Conservation (phyloP, 441 rosid genomes). For the Corymbia calophylla region DNA sequence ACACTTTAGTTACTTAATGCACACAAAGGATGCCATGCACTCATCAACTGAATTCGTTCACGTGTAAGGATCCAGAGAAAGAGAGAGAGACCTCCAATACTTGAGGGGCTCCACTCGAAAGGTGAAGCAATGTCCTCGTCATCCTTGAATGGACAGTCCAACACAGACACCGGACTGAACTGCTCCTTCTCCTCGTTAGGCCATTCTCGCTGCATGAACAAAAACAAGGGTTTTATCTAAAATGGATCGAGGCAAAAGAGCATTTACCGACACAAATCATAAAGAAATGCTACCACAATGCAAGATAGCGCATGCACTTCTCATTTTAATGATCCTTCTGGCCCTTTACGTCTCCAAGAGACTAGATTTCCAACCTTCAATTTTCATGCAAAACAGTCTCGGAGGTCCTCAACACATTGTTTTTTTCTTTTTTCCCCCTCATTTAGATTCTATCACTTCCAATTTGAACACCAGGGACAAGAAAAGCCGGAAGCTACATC, state of each 20-base stretch:
- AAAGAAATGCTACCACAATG: neutral
- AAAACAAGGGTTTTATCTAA: neutral
- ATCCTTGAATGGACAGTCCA: conserved; percentile 62
- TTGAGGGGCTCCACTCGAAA: conserved; percentile 11
- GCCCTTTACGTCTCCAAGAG: neutral
- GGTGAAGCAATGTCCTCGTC: conserved; percentile 34
- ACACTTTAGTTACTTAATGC: neutral
- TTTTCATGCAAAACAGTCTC: neutral
- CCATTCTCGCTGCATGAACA: conserved; percentile 29
- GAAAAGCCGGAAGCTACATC: neutral
- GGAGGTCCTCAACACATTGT: neutral
- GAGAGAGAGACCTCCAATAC: conserved; percentile 20
- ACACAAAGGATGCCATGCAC: neutral
- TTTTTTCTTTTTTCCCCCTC: neutral
- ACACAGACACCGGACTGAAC: conserved; percentile 68
- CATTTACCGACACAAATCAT: neutral
- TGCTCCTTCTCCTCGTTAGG: conserved; percentile 47
- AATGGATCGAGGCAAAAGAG: too few species aligned
- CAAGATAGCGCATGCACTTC: neutral
- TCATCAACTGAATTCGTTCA: neutral
- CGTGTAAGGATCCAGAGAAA: neutral
- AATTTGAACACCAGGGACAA: neutral
- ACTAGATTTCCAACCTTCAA: neutral
- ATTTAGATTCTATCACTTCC: neutral
- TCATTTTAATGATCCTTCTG: neutral